These are phyloP conservation scores for Raffaelea deltoideospora DNA, from an alignment of 2,329 filamentous ascomycete genomes.

Conservation along the genomic window DNA sequence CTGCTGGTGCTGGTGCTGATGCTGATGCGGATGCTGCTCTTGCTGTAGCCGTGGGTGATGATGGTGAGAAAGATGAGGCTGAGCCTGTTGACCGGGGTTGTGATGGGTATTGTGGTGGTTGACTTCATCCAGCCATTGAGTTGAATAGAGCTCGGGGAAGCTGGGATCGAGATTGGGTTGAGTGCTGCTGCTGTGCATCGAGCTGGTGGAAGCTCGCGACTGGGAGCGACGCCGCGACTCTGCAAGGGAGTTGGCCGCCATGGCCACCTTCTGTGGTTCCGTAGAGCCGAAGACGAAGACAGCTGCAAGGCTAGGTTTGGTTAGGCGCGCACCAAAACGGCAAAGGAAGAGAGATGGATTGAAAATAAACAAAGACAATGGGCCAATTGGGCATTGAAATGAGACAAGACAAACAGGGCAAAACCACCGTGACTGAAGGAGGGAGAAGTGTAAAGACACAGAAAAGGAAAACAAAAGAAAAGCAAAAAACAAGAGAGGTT, in stretches of 20 bases:
- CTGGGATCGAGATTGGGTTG: conserved; percentile 36
- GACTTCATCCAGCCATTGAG: conserved; percentile 30
- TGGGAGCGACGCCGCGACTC: conserved; percentile 34
- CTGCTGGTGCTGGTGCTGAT: conserved; percentile 29
- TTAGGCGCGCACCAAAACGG: conserved; percentile 2
- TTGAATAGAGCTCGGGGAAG: conserved; percentile 29
- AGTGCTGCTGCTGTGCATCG: conserved; percentile 37
- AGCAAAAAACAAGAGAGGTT: background rate
- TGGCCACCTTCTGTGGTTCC: conserved; percentile 14
- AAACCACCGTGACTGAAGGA: no score
- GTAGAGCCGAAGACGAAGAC: background rate
- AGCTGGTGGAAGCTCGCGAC: conserved; percentile 41
- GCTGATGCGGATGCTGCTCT: conserved; percentile 19
- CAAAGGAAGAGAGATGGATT: background rate
- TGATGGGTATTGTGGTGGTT: conserved; percentile 31
- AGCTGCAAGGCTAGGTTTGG: background rate
- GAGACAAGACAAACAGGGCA: background rate
- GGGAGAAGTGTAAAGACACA: background rate
- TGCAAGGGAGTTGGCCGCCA: conserved; percentile 15
- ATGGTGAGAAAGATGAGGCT: no score
- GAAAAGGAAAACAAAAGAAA: background rate
- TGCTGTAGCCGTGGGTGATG: conserved; percentile 3
- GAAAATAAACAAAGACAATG: background rate
- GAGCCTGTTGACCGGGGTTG: background rate
- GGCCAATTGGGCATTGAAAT: background rate